phyloP scores from a whole-genome alignment of 1,284 basidiomycete genomes.

The Ustilago loliicola region DNA sequence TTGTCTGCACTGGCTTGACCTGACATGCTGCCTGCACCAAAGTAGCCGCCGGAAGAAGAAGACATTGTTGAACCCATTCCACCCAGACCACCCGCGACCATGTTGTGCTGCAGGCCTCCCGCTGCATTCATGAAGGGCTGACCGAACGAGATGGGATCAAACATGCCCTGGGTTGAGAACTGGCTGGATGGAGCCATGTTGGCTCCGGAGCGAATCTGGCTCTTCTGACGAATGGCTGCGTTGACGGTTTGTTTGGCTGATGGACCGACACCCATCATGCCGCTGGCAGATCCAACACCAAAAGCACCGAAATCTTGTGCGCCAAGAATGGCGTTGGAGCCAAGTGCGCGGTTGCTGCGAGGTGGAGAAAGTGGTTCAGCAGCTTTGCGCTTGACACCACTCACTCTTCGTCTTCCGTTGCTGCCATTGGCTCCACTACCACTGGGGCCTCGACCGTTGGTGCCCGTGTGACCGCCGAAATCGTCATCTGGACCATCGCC shows the following conservation, averaged over 20 bases:
- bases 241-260: constrained; percentile 43
- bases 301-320: constrained; percentile 3
- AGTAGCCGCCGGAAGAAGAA: background rate
- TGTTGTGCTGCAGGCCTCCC: constrained; percentile 11
- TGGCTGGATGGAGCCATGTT: background rate
- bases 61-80: background rate
- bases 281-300: background rate
- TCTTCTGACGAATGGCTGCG: constrained; percentile 44
- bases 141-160: constrained; percentile 10
- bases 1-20: constrained; percentile 4
- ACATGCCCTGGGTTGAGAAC: background rate
- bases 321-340: background rate
- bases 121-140: constrained; percentile 17
- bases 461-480: constrained; percentile 7
- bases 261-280: constrained; percentile 11
- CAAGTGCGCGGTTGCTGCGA: background rate
- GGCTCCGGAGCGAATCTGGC: constrained; percentile 10
- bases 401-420: constrained; percentile 1
- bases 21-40: background rate
- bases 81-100: background rate
- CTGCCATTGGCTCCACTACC: constrained; percentile 11
- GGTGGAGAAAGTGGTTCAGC: constrained; percentile 22
- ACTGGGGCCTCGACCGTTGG: constrained; percentile 11
- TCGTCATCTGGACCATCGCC: constrained; percentile 18
- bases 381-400: constrained; percentile 39